Percentiles rank a stretch among this genome's conserved stretches.
Evolutionary conservation across 371 early-diverging fungal genomes (phyloP).

Genomic region (Mortierella sp.): DNA sequence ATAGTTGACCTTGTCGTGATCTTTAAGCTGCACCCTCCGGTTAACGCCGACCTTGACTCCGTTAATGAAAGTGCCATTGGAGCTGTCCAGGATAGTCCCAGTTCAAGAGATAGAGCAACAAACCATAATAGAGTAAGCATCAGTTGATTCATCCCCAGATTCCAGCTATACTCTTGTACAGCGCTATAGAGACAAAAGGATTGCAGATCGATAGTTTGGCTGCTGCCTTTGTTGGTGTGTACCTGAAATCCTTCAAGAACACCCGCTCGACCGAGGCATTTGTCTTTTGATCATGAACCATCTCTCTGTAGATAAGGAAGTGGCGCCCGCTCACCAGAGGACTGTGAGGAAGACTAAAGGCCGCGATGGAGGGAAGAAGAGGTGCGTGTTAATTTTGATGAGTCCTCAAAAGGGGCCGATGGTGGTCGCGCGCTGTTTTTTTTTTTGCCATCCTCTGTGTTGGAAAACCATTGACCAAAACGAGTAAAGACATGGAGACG

Average conservation of each 20-base stretch:
- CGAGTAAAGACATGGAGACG: conserved; percentile 21
- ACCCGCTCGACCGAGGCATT: conserved; percentile 22
- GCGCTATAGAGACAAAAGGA: not conserved
- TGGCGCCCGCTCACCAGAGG: conserved; percentile 75
- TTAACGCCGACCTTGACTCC: conserved; percentile 60
- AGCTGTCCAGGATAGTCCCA: conserved; percentile 53
- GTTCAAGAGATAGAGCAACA: conserved; percentile 60
- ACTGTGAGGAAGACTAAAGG: conserved; percentile 37
- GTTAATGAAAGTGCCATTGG: conserved; percentile 84
- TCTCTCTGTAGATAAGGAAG: conserved; percentile 76
- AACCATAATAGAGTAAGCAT: conserved; percentile 10
- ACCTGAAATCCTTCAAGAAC: conserved; percentile 55
- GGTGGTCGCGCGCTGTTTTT: too few relatives aligned
- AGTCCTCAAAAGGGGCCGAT: too few relatives aligned
- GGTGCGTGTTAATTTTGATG: not conserved
- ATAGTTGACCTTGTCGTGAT: conserved; percentile 76
- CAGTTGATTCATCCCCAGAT: too few relatives aligned
- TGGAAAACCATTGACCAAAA: too few relatives aligned
- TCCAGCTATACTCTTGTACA: not conserved
- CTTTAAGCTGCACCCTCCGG: conserved; percentile 61
- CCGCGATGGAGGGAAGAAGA: not conserved
- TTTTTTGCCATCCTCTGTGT: too few relatives aligned
- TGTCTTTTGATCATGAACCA: conserved; percentile 19
- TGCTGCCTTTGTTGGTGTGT: conserved; percentile 15
- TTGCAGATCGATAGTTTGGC: conserved; percentile 12